These are phyloP conservation scores for Exobasidium cylindrosporum DNA, from an alignment of 1,284 basidiomycete genomes.

Conservation along the genomic window DNA sequence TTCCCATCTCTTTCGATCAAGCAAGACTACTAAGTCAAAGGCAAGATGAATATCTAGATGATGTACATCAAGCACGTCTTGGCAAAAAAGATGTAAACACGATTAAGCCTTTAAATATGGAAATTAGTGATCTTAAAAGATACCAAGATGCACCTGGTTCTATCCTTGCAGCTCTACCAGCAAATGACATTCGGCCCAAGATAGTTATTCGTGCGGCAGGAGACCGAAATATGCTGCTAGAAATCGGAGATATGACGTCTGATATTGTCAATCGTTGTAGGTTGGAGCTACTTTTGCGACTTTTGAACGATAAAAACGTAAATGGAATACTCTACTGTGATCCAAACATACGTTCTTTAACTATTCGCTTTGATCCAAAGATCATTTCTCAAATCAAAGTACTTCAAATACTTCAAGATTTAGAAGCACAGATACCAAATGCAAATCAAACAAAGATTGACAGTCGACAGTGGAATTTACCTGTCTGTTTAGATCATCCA, in stretches of 20 bases:
- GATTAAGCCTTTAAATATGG: not conserved
- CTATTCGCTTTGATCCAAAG: slow-evolving; percentile 62
- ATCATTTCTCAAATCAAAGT: slow-evolving; percentile 58
- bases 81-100: slow-evolving; percentile 2
- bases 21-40: slow-evolving; percentile 50
- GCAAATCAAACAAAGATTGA: slow-evolving; percentile 52
- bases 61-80: not conserved
- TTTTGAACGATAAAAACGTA: slow-evolving; percentile 57
- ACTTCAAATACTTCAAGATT: slow-evolving; percentile 57
- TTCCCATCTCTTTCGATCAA: slow-evolving; percentile 59
- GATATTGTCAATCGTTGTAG: slow-evolving; percentile 58
- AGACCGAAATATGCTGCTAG: slow-evolving; percentile 20
- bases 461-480: slow-evolving; percentile 57
- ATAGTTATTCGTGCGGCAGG: slow-evolving; percentile 24
- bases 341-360: slow-evolving; percentile 21
- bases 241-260: slow-evolving; percentile 25
- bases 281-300: slow-evolving; percentile 58
- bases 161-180: not conserved
- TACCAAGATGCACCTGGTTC: not conserved
- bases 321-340: slow-evolving; percentile 29
- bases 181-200: slow-evolving; percentile 13
- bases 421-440: slow-evolving; percentile 58
- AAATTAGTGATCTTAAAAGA: not conserved
- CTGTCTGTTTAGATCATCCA: slow-evolving; percentile 66
- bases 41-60: slow-evolving; percentile 9